These are phyloP conservation scores for Parathielavia hyrcaniae DNA, from an alignment of 495 filamentous ascomycete genomes.

Conservation along the genomic window DNA sequence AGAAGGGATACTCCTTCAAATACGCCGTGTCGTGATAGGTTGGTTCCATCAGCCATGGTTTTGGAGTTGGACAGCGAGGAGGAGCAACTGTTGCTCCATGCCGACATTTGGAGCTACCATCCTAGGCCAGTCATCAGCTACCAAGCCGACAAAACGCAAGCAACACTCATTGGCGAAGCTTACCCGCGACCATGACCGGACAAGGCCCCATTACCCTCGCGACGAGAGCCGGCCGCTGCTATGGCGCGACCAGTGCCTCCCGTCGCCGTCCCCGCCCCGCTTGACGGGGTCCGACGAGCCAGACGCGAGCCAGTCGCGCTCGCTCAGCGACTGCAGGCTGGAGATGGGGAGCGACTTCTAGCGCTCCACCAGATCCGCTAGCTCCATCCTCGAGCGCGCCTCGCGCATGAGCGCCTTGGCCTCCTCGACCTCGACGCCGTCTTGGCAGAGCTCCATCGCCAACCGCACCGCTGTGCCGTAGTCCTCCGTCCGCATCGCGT, in stretches of 20 bases:
- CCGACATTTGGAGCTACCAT: no score
- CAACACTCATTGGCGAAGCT: no score
- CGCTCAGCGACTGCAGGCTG: slow-evolving; percentile 1
- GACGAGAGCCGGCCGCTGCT: slow-evolving; percentile 2
- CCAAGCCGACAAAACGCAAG: neutral
- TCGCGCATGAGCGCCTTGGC: slow-evolving; percentile 93
- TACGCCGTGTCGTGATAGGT: no score
- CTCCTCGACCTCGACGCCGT: slow-evolving; percentile 96
- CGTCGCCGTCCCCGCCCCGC: neutral
- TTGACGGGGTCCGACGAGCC: neutral
- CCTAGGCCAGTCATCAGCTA: no score
- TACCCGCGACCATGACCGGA: no score
- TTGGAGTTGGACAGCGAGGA: no score
- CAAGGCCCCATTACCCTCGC: neutral
- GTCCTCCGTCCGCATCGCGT: slow-evolving; percentile 67
- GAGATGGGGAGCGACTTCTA: slow-evolving; percentile 24
- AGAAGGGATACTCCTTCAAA: no score
- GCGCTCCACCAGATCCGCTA: slow-evolving; percentile 31
- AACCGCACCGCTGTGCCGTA: slow-evolving; percentile 70
- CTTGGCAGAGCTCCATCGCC: slow-evolving; percentile 86
- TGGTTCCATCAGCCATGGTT: no score
- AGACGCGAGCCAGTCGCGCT: neutral
- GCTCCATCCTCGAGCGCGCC: slow-evolving; percentile 72
- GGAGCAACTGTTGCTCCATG: no score
- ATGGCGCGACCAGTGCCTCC: slow-evolving; percentile 1